Evolutionary conservation across 345 rosid species (phyloP), one percentile per base, ranked within the genome.

Genomic region (Camelina laxa): DNA sequence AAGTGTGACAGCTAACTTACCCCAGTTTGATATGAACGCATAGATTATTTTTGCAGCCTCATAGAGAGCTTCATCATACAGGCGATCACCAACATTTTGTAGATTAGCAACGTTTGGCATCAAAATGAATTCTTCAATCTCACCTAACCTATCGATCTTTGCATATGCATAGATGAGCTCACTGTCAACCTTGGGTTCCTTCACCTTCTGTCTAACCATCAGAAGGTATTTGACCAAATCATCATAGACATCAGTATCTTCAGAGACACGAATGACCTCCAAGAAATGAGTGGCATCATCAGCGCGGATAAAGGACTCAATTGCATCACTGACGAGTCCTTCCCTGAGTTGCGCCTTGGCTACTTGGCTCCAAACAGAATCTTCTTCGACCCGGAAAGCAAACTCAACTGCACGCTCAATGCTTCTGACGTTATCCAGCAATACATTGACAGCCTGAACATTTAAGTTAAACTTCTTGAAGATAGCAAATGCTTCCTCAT

Each of bases 101-200:
- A 95, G 91, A 80, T 89, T 95, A 24, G 99, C 99, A 77, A 95
- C 99, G 73, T 92, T 95, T 38, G 99, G 99, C 97, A 90, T 90
- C 79, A 95, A 89, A 84, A 93, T 91, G 72, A 93, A 89, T 67
- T 93, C 98, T 82, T 93, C 97, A 65, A 93, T 89, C 48, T 93
- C 98, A 70, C 88, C 76, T 60, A 93, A 67, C 75, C 97, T 80
- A 83, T 91, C 95, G 64, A 88, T 93, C 90, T 89, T 95, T n/a
- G 99, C 98, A 85, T 95, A 95, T 24, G 98, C 94, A 84, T 91
- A 91, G 78, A 95, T 87, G 42, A 95, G 97, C 81, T 96, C 98
- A 55, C 97, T 80, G 48, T 92, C 97, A 77, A 92, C 98, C 85
- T 89, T 96, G 30, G 96, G 96, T 82, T 91, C 98, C 77, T 92